Evolutionary conservation across 1,284 basidiomycete species (phyloP), one percentile per base, ranked within the genome.

Genomic region (Porodaedalea pini): DNA sequence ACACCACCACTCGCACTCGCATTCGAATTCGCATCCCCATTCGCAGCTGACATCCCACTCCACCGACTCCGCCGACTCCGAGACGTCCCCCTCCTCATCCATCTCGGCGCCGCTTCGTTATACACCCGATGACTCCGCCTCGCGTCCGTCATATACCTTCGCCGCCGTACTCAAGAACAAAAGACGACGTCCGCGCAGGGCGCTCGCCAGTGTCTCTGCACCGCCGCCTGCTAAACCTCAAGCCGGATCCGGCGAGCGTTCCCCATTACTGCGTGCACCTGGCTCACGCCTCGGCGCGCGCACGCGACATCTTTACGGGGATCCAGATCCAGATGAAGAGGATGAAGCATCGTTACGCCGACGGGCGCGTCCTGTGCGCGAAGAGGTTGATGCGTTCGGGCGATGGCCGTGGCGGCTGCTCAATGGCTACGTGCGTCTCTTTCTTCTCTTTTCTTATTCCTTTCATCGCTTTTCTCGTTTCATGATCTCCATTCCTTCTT

Each of bases 91-190:
- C 1, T 87, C 85, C 8, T 88, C 86, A 3, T 87, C 86, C 34
- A 84, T 89, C 63, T 88, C 86, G 27, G 88, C 79, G 1, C 86
- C 88, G 11, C 72, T 89, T 31, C 83, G 81, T 41, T 78, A 79
- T 58, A 76, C 75, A 56, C 70, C 76, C 11, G 79, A 81, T 52
- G 80, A 79, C 48, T 72, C 75, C 57, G 62, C 64, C 23, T 72
- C 77, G 0, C 73, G 77, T 2, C 85, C 82, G 0, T 21, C 49
- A 21, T 51, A 51, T 37, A 29, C 47, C 2, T 8, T 51, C 4
- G 45, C 39, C 51, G 55, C 45, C 37, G 53, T 56, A 27, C 45
- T 43, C 10, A 55, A 34, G 21, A 55, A 23, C 32, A 36, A 37
- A 47, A 41, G 34, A 36, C 49, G 4, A 21, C 8, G 32, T 6